Base-by-base conservation (phyloP, 2,329 filamentous ascomycete species). In the Apiospora rasikravindrae region DNA sequence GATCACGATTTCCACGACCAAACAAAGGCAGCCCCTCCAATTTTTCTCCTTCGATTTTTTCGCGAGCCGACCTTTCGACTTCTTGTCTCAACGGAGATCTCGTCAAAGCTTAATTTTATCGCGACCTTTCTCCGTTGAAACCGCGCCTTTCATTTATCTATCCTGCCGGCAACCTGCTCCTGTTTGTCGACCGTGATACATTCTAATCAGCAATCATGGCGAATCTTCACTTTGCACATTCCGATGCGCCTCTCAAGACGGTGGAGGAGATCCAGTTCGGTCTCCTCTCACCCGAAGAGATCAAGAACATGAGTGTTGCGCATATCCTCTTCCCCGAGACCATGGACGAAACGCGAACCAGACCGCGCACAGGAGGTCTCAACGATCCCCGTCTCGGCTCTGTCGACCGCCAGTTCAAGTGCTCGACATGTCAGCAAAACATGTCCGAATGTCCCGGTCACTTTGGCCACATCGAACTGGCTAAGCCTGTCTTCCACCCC, bases 181-280 rank as follows among this genome's bases (percentile, higher is more conserved):
- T 37, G 13, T 11, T 72, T 40, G 57, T 24, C 57, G 57, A 49
- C 70, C 71, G 68, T 69, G 37, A 40, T 49, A 67, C 71, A 69
- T 6, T 70, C 69, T 73, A 72, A 77, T 80, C 77, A 80, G 82
- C 82, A 85, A 94, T 80, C 81, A 98, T 99, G 96, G 90, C 96
- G 86, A 97, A 97, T 86, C 92, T 96, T 77, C 92, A 92, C 82
- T 98, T 98, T 81, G 89, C 93, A 81, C 94, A 95, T 85, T 98
- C 94, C 83, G 95, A 93, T 89, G 95, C 94, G 90, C 95, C 95
- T 84, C 89, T 98, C 89, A 96, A 96, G 88, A 97, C 93, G 77
- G 95, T 99, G 80, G 93, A 98, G 89, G 97, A 99, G 89, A 98
- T 99, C 79, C 97, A 99, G 88, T 99, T 99, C 82, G 96, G 96